Base-by-base conservation (phyloP, 2,329 filamentous ascomycete species). In the Corniculantispora saksenae region DNA sequence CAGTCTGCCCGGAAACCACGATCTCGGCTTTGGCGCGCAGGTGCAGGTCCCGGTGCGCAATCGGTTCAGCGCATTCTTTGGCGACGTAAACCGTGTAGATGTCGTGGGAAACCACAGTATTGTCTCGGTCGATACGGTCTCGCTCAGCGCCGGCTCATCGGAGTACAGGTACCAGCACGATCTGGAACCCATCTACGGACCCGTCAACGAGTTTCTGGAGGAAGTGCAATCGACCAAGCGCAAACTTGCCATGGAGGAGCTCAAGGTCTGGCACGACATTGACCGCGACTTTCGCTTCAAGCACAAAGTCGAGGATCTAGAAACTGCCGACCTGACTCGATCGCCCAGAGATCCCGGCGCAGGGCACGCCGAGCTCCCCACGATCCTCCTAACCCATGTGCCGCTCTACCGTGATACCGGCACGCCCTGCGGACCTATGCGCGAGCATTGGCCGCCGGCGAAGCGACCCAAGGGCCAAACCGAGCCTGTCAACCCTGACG, bases 91-190 rank as follows among this genome's bases (percentile, higher is more conserved):
- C 76, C 85, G 92, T 10, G 89, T 99, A 23, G 93, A 98, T 75
- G 85, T 98, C 6, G 84, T 98, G 61, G 95, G 92, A 15, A 99
- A 99, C 73, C 95, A 99, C 75, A 96, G 93, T 0, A 93, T 99
- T 74, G 92, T 99, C 23, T 96, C 93, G 0, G 85, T 99, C 9
- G 95, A 99, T 74, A 87, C 90, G 0, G 89, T 97, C 5, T 97
- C 94, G 0, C 78, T 98, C 71, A 97, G 93, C 73, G 94, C 95
- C 3, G 84, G 76, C 53, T 81, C 81, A 2, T 86, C 85, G 2
- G 75, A 80, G 56, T 80, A 84, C 74, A 83, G 82, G 45, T 78
- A 82, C 59, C 76, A 78, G 6, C 78, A 84, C 60, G 84, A 87
- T 47, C 74, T 88, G 21, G 77, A 78, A 48, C 81, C 84, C 45